phyloP scores from a whole-genome alignment of 352 stramenopile genomes.

The Pythium graminicola region DNA sequence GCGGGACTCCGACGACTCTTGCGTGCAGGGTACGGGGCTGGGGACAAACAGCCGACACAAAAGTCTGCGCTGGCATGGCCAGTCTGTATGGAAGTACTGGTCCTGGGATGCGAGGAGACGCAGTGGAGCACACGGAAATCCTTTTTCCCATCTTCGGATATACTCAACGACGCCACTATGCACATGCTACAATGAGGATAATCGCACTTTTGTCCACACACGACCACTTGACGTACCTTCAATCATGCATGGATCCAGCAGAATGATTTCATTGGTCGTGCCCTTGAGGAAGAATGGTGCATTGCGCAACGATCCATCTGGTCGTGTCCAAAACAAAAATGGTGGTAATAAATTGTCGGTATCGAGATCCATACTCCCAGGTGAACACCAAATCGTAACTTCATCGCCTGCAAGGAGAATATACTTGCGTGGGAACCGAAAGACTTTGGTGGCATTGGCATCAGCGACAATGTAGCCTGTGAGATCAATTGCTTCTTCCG shows the following conservation, averaged over 20 bases:
- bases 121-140: slow-evolving; percentile 78
- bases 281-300: slow-evolving; percentile 47
- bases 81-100: slow-evolving; percentile 9
- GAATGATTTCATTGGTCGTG: slow-evolving; percentile 53
- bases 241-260: slow-evolving; percentile 67
- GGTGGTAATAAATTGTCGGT: slow-evolving; percentile 70
- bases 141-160: slow-evolving; percentile 52
- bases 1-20: slow-evolving; percentile 12
- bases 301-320: slow-evolving; percentile 49
- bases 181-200: too few species aligned
- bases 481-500: slow-evolving; percentile 57
- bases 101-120: slow-evolving; percentile 37
- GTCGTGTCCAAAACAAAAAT: slow-evolving; percentile 74
- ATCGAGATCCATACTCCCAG: slow-evolving; percentile 54
- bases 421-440: slow-evolving; percentile 62
- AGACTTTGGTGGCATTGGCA: slow-evolving; percentile 37
- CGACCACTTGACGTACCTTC: slow-evolving; percentile 30
- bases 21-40: slow-evolving; percentile 28
- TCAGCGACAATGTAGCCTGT: slow-evolving; percentile 56
- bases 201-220: too few species aligned
- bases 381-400: slow-evolving; percentile 75
- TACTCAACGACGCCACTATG: slow-evolving; percentile 57
- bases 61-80: slow-evolving; percentile 32
- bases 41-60: slow-evolving; percentile 59
- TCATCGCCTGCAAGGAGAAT: slow-evolving; percentile 69